Conservation (phyloP, 208 protist genomes). For the Leishmania tarentolae region DNA sequence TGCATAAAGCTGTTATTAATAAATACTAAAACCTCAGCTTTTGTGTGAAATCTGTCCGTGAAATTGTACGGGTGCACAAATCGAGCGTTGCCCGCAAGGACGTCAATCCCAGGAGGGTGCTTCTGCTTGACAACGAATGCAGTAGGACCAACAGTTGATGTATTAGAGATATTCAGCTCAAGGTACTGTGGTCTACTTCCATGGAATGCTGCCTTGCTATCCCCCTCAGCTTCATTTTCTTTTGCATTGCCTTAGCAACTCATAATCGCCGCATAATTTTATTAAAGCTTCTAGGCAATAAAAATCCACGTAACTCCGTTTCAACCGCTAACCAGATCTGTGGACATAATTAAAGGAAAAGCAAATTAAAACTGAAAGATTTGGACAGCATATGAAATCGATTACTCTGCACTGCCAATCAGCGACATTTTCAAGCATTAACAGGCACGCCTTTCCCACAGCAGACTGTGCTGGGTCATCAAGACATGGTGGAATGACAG, state of each 20-base stretch:
- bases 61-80: slow-evolving; percentile 35
- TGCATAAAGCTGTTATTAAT: slow-evolving; percentile 40
- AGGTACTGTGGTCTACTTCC: slow-evolving; percentile 15
- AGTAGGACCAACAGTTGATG: slow-evolving; percentile 14
- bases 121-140: slow-evolving; percentile 17
- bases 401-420: too few relatives aligned
- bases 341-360: slow-evolving; percentile 2
- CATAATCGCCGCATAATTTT: slow-evolving; percentile 40
- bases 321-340: slow-evolving; percentile 35
- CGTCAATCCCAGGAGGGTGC: slow-evolving; percentile 31
- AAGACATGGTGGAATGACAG: neutral
- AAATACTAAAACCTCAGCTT: slow-evolving; percentile 29
- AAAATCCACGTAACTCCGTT: slow-evolving; percentile 42
- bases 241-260: slow-evolving; percentile 22
- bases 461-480: neutral
- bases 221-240: slow-evolving; percentile 17
- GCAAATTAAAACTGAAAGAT: neutral
- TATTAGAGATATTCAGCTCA: slow-evolving; percentile 18
- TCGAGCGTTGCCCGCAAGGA: slow-evolving; percentile 50
- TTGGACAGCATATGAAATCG: neutral
- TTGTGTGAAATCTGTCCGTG: slow-evolving; percentile 30
- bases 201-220: slow-evolving; percentile 16
- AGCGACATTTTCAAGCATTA: neutral
- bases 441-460: neutral
- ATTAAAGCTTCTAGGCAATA: slow-evolving; percentile 34